Evolutionary conservation across 2,329 filamentous ascomycete genomes (phyloP), one percentile per base, ranked within the genome.

Genomic region (Sclerotinia subarctica): DNA sequence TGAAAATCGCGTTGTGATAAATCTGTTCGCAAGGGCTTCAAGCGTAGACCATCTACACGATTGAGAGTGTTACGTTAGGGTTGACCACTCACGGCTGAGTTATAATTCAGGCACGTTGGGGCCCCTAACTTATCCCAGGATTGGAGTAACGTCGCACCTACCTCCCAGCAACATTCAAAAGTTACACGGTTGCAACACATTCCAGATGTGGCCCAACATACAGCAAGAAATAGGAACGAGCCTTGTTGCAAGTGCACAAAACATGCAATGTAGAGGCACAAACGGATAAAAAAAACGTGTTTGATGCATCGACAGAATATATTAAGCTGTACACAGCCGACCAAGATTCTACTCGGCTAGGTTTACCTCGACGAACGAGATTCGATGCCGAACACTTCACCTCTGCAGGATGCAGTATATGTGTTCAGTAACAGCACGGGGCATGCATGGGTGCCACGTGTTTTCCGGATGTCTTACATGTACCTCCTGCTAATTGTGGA

Each of bases 391-490:
- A 46, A 21, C 2, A 46, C 10, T 46, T 59, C 58, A 49, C 46
- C 44, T 32, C 58, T 62, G 1, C 21, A 62, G 46, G 29, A 21
- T 17, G 26, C 24, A 44, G 38, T 26, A 47, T 57, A 8, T 35
- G 35, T 57, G 26, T n/a, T 29, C 10, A 60, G 32, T 19, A 1
- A 57, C 24, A 15, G 24, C 56, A 58, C 24, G 42, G 24, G 13
- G 13, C 11, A 24, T 35, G 44, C 53, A 59, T 59, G 53, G 42
- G 53, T 58, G 53, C 64, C 46, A 66, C 64, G 64, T 66, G 64
- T 38, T 47, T 17, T 32, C 64, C 64, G 46, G 44, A 32, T 66
- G 64, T 66, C 54, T 60, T 66, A 66, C 46, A 58, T 47, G 44
- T 42, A 58, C 38, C 24, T 38, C 35, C 52, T 47, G 42, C 26